Percentiles rank a stretch among this genome's conserved stretches.
Evolutionary conservation across 2,329 filamentous ascomycete species (phyloP).

Genomic region (Fusarium miscanthi): DNA sequence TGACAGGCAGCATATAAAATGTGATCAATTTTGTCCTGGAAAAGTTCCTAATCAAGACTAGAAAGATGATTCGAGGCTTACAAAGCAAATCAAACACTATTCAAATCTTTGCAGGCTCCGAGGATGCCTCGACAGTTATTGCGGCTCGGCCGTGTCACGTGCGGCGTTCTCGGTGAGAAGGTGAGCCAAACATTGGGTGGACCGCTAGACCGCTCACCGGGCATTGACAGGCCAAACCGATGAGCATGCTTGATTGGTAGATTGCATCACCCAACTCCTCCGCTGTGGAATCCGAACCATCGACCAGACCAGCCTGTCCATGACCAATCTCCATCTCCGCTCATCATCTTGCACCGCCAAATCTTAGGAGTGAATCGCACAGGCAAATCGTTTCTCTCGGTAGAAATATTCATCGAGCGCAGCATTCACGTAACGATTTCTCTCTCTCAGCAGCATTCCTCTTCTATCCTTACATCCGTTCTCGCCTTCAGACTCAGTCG

Average conservation of each 20-base stretch:
- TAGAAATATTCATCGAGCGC: not conserved
- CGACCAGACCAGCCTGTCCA: conserved; percentile 36
- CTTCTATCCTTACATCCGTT: conserved; percentile 2
- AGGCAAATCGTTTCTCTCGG: conserved; percentile 4
- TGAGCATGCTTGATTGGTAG: conserved; percentile 39
- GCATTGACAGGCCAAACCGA: conserved; percentile 22
- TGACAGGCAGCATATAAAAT: not conserved
- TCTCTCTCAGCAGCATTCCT: not conserved
- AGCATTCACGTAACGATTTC: not conserved
- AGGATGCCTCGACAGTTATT: not conserved
- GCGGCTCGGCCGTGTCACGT: conserved; percentile 1
- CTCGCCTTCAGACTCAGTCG: conserved; percentile 15
- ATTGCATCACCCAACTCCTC: conserved; percentile 25
- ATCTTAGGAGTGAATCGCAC: conserved; percentile 22
- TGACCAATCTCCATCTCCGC: conserved; percentile 45
- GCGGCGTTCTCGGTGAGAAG: not conserved
- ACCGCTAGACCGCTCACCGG: not conserved
- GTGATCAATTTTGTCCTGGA: not conserved
- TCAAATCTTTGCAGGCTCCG: not conserved
- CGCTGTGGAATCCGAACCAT: conserved; percentile 26
- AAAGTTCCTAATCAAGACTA: not conserved
- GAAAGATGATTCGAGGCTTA: not conserved
- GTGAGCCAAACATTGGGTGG: not conserved
- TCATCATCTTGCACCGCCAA: conserved; percentile 30
- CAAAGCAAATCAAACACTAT: not conserved